Base-by-base conservation (phyloP, 2,329 filamentous ascomycete species). In the Juglanconis oblonga region DNA sequence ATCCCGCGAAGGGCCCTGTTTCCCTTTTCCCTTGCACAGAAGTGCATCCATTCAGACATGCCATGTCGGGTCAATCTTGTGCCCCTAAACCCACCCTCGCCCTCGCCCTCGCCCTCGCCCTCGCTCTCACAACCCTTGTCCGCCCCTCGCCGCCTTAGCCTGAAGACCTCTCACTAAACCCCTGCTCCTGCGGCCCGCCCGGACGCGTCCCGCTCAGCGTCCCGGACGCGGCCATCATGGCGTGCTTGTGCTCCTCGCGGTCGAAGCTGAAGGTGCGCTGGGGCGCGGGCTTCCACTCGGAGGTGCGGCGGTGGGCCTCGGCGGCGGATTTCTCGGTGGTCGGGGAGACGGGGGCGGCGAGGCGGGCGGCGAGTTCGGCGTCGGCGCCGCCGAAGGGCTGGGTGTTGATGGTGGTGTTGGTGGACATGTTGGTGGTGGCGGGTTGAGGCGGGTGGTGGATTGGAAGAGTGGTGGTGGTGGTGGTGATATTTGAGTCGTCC, bases 181-280 rank as follows among this genome's bases (percentile, higher is more conserved):
- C 36, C 11, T 14, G 38, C 4, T 17, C 35, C 50, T 48, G 33
- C 10, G 42, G n/a, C 45, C 7, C 47, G 24, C 13, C 59, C 50
- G 36, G 11, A 7, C 1, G 29, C n/a, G 1, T 13, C 58, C 68
- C 72, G 51, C 70, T 72, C 38, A 63, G 51, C 33, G 47, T 48
- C 4, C 61, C 61, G 17, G 54, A 55, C 32, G 55, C 55, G 29
- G 61, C 44, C 79, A 82, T 79, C 66, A 83, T 80, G 71, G 81
- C 66, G 63, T 77, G 81, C 70, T 83, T 83, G 69, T 77, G 76
- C 68, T 84, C 82, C 70, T 86, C 79, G 40, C 74, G 73, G 67
- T 74, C 78, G 75, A 79, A 86, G 71, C 81, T 83, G 75, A 78
- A 85, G 70, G 80, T 82, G 68, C 80, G 79, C 51, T 80, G 77